Conservation (phyloP, 1,284 basidiomycete genomes). For the Microbotryum saponariae region DNA sequence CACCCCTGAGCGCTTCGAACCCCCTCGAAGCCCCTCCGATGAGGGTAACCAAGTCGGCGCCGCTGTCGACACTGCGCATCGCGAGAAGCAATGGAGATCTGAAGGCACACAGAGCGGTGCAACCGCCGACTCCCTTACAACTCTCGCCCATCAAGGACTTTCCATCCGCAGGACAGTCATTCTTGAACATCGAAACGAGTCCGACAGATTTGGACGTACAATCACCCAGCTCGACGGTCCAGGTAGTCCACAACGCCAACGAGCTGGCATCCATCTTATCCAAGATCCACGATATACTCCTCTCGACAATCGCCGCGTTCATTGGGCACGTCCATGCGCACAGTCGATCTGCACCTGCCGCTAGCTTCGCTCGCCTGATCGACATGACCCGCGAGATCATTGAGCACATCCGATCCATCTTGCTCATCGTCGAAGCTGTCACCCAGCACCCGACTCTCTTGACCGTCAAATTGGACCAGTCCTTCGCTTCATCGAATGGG, state of each 20-base stretch:
- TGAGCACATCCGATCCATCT: constrained; percentile 79
- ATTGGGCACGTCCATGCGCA: constrained; percentile 95
- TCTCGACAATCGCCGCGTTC: constrained; percentile 91
- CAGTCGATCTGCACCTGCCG: constrained; percentile 72
- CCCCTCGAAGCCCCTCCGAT: no score
- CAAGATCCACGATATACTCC: constrained; percentile 68
- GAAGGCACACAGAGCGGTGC: no score
- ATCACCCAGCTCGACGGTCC: background rate
- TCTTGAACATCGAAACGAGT: no score
- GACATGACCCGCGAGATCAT: constrained; percentile 89
- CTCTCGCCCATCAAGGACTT: no score
- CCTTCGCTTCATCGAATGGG: constrained; percentile 2
- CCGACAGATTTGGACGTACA: no score
- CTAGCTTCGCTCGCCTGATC: constrained; percentile 84
- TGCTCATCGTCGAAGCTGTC: constrained; percentile 87
- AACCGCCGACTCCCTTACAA: no score
- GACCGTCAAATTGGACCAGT: constrained; percentile 1
- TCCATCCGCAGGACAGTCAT: no score
- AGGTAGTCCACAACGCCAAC: constrained; percentile 45
- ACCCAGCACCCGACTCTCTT: constrained; percentile 47
- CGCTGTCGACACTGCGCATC: no score
- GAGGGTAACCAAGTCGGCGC: no score
- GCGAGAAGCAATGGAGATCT: no score
- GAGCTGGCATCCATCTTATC: constrained; percentile 60
- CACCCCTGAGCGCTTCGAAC: no score